Conservation (phyloP, 164 flowering plant species). For the Piper longum region DNA sequence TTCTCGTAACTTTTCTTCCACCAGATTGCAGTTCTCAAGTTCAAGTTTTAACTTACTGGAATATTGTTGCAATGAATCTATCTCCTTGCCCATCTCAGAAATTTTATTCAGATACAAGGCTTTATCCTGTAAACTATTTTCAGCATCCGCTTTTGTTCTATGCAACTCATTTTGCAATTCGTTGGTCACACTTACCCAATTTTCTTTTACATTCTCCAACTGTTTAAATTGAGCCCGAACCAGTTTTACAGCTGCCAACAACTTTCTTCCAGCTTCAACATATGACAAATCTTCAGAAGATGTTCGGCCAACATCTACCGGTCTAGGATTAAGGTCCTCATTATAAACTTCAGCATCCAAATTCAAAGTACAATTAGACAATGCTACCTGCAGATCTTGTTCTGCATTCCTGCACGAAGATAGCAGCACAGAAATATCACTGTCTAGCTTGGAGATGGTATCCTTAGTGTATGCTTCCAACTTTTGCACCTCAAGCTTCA, state of each 20-base stretch:
- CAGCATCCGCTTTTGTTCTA: conserved; percentile 19
- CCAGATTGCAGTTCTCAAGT: conserved; percentile 27
- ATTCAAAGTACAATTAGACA: conserved; percentile 15
- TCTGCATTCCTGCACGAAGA: conserved; percentile 52
- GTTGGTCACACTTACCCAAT: conserved; percentile 18
- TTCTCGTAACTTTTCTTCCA: conserved; percentile 27
- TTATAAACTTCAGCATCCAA: conserved; percentile 17
- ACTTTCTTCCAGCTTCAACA: conserved; percentile 22
- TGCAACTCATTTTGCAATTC: conserved; percentile 39
- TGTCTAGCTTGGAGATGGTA: conserved; percentile 26
- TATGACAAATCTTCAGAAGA: conserved; percentile 10
- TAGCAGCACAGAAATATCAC: conserved; percentile 22
- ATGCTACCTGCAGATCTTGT: conserved; percentile 27
- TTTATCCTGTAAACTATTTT: conserved; percentile 38
- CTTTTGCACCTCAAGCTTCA: conserved; percentile 28
- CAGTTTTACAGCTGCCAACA: conserved; percentile 28
- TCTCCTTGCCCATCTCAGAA: conserved; percentile 36
- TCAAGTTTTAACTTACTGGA: conserved; percentile 32
- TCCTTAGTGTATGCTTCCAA: conserved; percentile 30
- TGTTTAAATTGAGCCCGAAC: conserved; percentile 21
- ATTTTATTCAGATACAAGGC: conserved; percentile 25
- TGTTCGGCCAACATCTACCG: conserved; percentile 13
- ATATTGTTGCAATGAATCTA: conserved; percentile 25
- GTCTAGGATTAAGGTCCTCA: conserved; percentile 10
- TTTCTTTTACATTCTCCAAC: conserved; percentile 24